Evolutionary conservation across 139 green algal genomes (phyloP).

Genomic region (Chlamydomonas applanata): DNA sequence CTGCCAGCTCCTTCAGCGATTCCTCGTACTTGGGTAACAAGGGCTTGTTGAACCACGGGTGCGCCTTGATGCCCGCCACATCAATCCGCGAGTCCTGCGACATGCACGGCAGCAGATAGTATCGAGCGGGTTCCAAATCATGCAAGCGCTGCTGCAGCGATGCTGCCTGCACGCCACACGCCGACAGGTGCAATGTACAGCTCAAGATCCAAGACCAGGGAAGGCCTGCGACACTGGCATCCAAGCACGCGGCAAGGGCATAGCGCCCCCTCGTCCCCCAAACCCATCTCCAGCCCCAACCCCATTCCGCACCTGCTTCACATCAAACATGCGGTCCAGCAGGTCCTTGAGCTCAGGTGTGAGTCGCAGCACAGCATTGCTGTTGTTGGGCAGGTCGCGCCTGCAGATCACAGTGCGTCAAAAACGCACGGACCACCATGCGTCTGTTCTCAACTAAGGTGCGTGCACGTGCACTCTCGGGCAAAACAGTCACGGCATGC

Average conservation of each 20-base stretch:
- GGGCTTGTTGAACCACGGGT: slow-evolving; percentile 51
- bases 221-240: no score
- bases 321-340: slow-evolving; percentile 63
- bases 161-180: no score
- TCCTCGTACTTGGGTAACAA: slow-evolving; percentile 33
- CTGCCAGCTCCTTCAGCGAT: slow-evolving; percentile 21
- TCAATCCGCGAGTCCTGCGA: slow-evolving; percentile 46
- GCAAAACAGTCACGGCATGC: background rate
- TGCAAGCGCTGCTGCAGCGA: no score
- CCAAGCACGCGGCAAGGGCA: no score
- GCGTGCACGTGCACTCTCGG: background rate
- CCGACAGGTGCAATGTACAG: no score
- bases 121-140: no score
- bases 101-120: background rate
- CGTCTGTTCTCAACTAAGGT: background rate
- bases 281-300: no score
- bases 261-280: background rate
- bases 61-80: slow-evolving; percentile 45
- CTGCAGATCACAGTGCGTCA: slow-evolving; percentile 10
- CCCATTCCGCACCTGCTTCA: slow-evolving; percentile 41
- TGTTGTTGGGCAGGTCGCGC: slow-evolving; percentile 47
- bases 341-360: slow-evolving; percentile 48
- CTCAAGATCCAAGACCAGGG: no score
- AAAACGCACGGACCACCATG: background rate
- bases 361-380: slow-evolving; percentile 26